Evolutionary conservation across 2,329 filamentous ascomycete species (phyloP).

Genomic region (Onygenales sp.): DNA sequence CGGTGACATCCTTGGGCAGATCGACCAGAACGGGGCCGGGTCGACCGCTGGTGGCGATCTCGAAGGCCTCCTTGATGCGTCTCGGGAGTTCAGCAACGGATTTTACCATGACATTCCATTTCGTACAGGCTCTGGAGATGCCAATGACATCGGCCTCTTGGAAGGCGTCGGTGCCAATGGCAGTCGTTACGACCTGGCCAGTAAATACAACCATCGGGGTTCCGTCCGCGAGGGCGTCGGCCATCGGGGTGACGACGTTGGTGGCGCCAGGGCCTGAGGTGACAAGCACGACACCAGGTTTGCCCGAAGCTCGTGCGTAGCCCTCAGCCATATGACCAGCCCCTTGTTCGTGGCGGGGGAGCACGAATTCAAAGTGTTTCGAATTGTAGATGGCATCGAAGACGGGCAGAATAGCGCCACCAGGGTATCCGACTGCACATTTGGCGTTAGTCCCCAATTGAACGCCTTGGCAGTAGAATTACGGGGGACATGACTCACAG

Average conservation of each 20-base stretch:
- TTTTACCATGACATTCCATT: slow-evolving; percentile 99
- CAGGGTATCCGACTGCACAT: slow-evolving; percentile 70
- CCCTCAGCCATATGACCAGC: slow-evolving; percentile 98
- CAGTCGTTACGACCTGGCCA: slow-evolving; percentile 81
- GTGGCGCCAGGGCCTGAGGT: slow-evolving; percentile 95
- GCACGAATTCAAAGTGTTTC: slow-evolving; percentile 88
- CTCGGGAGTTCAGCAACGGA: slow-evolving; percentile 85
- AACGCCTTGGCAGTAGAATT: neutral
- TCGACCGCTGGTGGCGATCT: slow-evolving; percentile 89
- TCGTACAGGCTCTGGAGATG: slow-evolving; percentile 90
- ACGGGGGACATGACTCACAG: slow-evolving; percentile 52
- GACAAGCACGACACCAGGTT: slow-evolving; percentile 90
- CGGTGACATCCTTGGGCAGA: slow-evolving; percentile 92
- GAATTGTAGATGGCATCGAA: slow-evolving; percentile 99
- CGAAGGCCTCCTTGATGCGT: slow-evolving; percentile 94
- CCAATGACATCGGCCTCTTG: slow-evolving; percentile 93
- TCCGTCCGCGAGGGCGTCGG: slow-evolving; percentile 89
- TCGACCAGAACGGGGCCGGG: slow-evolving; percentile 94
- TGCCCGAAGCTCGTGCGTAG: slow-evolving; percentile 86
- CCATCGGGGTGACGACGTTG: slow-evolving; percentile 93
- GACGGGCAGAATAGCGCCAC: slow-evolving; percentile 91
- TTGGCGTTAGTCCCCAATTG: neutral
- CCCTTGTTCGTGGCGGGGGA: slow-evolving; percentile 93
- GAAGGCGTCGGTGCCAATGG: slow-evolving; percentile 93
- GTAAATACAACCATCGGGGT: slow-evolving; percentile 93